Evolutionary conservation across 805 yeast genomes (phyloP).

Genomic region (Cyberlindnera maritima): DNA sequence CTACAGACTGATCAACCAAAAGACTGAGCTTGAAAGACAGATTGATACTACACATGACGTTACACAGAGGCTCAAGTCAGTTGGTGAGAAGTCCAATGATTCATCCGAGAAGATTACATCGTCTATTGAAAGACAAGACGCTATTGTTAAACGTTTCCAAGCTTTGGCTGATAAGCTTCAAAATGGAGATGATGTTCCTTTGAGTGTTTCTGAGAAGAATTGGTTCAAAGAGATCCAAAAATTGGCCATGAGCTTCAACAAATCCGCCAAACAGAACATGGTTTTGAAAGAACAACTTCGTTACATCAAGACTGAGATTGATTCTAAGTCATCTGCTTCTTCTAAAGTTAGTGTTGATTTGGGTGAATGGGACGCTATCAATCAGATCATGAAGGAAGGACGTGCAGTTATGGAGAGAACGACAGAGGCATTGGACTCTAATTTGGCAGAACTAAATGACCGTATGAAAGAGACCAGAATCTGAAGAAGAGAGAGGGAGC

Average conservation of each 20-base stretch:
- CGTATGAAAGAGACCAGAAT: constrained; percentile 10
- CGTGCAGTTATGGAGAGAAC: constrained; percentile 27
- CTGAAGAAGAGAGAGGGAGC: no score
- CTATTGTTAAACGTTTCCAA: constrained; percentile 31
- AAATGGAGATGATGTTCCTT: constrained; percentile 27
- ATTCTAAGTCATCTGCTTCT: constrained; percentile 1
- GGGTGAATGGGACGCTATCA: constrained; percentile 33
- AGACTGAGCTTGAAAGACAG: constrained; percentile 41
- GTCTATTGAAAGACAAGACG: constrained; percentile 32
- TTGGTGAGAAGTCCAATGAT: constrained; percentile 16
- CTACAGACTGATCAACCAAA: constrained; percentile 37
- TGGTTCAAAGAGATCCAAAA: constrained; percentile 45
- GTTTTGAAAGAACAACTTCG: constrained; percentile 29
- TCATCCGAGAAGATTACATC: constrained; percentile 18
- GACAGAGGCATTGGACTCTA: constrained; percentile 14
- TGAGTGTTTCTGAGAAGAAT: constrained; percentile 39
- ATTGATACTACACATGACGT: constrained; percentile 29
- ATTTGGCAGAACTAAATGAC: constrained; percentile 23
- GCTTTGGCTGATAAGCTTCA: constrained; percentile 29
- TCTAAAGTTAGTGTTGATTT: constrained; percentile 8
- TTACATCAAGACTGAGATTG: constrained; percentile 29
- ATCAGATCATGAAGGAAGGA: constrained; percentile 32
- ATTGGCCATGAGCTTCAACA: constrained; percentile 32
- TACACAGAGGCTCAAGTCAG: constrained; percentile 13
- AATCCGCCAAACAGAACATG: constrained; percentile 28